Percentiles rank a stretch among this genome's conserved stretches.
phyloP scores from a whole-genome alignment of 441 rosid species.

The Euphorbia schlechtendalii region DNA sequence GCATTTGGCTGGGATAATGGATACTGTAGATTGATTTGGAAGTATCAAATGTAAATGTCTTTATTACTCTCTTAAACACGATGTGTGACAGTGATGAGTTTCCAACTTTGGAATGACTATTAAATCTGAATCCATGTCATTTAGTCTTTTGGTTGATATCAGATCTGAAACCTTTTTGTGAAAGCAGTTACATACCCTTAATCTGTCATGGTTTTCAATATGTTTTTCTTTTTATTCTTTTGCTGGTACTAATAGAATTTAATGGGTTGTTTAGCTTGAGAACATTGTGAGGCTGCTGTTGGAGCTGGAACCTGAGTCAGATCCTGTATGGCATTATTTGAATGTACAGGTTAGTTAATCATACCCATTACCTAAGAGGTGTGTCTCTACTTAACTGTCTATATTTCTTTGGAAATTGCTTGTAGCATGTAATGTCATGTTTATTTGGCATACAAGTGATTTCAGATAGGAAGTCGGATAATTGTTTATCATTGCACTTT shows the following conservation, averaged over 20 bases:
- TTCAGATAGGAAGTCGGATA: background rate
- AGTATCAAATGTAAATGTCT: background rate
- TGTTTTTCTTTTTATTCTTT: conserved; percentile 3
- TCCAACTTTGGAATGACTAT: background rate
- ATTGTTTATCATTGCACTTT: background rate
- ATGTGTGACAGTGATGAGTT: background rate
- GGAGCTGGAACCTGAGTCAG: conserved; percentile 96
- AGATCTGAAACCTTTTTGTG: background rate
- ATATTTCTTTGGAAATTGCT: background rate
- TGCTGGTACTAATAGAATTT: conserved; percentile 14
- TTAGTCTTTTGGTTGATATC: background rate
- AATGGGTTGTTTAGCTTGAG: conserved; percentile 58
- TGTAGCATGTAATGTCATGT: background rate
- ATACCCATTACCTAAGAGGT: background rate
- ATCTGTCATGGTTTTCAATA: background rate
- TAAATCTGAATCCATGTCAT: background rate
- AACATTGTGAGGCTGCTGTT: conserved; percentile 91
- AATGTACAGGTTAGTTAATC: conserved; percentile 74
- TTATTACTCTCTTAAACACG: background rate
- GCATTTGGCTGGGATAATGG: background rate
- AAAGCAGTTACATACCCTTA: background rate
- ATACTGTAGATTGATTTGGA: background rate
- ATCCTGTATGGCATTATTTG: conserved; percentile 97
- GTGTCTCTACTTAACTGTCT: background rate
- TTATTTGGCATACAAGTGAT: background rate